A percentile compares a stretch with the other conserved stretches of the same genome.
Evolutionary conservation across 805 yeast species (phyloP).

Genomic region (Ogataea methanolica): DNA sequence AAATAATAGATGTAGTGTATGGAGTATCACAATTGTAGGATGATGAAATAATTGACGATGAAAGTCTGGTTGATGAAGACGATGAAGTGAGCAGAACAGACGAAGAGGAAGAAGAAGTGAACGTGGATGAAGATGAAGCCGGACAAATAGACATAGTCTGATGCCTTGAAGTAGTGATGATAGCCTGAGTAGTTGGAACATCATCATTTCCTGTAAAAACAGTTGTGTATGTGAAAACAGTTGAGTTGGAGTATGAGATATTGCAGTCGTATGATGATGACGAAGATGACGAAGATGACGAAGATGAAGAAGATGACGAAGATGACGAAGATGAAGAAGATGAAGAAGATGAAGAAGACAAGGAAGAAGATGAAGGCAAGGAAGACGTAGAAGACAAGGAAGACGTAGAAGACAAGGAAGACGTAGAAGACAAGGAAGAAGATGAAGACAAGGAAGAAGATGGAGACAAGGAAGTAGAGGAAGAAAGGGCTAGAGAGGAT

Average conservation of each 20-base stretch:
- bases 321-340: slow-evolving; percentile 1
- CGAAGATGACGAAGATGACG: neutral
- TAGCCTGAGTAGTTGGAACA: no score
- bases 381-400: neutral
- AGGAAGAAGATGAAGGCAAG: neutral
- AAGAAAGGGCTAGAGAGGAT: neutral
- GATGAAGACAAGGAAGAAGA: neutral
- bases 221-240: neutral
- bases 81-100: neutral
- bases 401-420: neutral
- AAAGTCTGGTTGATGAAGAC: no score
- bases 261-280: neutral
- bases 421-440: neutral
- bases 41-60: neutral
- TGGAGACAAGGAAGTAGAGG: neutral
- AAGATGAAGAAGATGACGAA: slow-evolving; percentile 3
- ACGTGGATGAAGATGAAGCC: neutral
- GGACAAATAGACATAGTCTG: no score
- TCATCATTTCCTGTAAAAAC: no score
- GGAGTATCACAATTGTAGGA: neutral
- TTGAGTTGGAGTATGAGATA: neutral
- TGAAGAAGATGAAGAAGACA: slow-evolving; percentile 1
- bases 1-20: neutral
- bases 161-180: no score
- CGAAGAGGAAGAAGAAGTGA: neutral